phyloP scores from a whole-genome alignment of 352 stramenopile species.

The Globisporangium uncinulatum region DNA sequence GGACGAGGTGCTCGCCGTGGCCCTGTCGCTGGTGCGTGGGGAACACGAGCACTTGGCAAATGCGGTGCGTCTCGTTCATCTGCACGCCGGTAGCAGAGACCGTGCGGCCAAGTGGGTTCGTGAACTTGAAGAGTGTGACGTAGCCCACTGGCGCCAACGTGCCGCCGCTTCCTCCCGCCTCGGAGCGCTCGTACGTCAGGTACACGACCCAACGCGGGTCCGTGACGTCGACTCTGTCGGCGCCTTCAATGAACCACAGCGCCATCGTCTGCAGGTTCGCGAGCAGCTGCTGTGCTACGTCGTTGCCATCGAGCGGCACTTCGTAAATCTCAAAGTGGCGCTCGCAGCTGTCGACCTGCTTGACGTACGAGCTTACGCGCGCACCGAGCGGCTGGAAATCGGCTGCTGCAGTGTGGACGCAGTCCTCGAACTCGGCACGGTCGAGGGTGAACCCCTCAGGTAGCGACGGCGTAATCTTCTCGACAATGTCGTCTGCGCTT shows the following conservation, averaged over 20 bases:
- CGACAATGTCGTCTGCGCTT: conserved; percentile 48
- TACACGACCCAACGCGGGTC: conserved; percentile 79
- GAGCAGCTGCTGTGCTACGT: conserved; percentile 43
- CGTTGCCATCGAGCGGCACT: conserved; percentile 48
- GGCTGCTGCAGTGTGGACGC: conserved; percentile 12
- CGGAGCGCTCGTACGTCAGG: conserved; percentile 54
- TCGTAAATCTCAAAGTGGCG: conserved; percentile 68
- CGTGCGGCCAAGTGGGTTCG: conserved; percentile 65
- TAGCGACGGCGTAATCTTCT: conserved; percentile 40
- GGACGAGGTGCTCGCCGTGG: conserved; percentile 69
- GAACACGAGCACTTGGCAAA: conserved; percentile 81
- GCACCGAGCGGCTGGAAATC: conserved; percentile 38
- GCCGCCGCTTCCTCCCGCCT: not conserved
- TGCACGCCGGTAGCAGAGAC: conserved; percentile 11
- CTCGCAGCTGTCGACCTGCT: conserved; percentile 13
- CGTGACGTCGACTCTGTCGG: conserved; percentile 62
- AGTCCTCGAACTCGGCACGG: conserved; percentile 29
- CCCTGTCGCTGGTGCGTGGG: conserved; percentile 75
- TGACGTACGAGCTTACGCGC: conserved; percentile 35
- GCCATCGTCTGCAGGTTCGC: conserved; percentile 65
- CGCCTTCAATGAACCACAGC: conserved; percentile 86
- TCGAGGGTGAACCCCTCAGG: conserved; percentile 36
- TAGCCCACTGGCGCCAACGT: conserved; percentile 51
- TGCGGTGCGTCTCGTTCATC: conserved; percentile 70
- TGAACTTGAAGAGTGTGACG: conserved; percentile 82